Base-by-base conservation (phyloP, 2,329 filamentous ascomycete species). In the Colletotrichum sp. region DNA sequence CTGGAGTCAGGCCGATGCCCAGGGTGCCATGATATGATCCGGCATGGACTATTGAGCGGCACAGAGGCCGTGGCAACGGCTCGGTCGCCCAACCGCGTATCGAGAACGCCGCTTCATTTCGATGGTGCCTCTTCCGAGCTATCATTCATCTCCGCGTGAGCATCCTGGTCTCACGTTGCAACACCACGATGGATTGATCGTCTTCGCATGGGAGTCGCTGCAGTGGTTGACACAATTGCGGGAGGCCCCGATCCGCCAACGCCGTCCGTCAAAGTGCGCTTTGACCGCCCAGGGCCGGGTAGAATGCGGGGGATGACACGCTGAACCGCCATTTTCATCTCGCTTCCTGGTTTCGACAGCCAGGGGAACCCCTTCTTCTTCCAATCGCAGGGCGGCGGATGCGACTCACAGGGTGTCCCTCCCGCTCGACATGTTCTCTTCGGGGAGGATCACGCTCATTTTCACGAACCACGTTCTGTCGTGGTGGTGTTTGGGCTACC, bases 281-380 rank as follows among this genome's bases (percentile, higher is more conserved):
- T 72, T 75, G 72, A 34, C 69, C 69, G 36, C 52, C 64, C n/a
- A 55, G 21, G 28, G 63, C 55, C 72, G 18, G 62, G 69, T 55
- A 30, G 52, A 72, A 24, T 67, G 63, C 62, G 36, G 69, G 52
- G 72, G 62, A 62, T 55, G 52, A 63, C n/a, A 67, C 63, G 18
- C 69, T 66, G 52, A 32, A n/a, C 16, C n/a, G 34, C 69, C 49
- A 72, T 71, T 67, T 32, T 75, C 62, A 75, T 72, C 72, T 68
- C 69, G 63, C 72, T 67, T 60, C 62, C 24, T 55, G 72, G 28
- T 60, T 75, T 65, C 63, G 69, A 72, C 62, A 66, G 69, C 26
- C 68, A 72, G 60, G 72, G 69, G 69, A 34, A 55, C 39, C 69
- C 72, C 63, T 75, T 62, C 55, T 68, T 55, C 36, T 36, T 34